Evolutionary conservation across 257 asterid genomes (phyloP).

Genomic region (Cruciata laevipes): DNA sequence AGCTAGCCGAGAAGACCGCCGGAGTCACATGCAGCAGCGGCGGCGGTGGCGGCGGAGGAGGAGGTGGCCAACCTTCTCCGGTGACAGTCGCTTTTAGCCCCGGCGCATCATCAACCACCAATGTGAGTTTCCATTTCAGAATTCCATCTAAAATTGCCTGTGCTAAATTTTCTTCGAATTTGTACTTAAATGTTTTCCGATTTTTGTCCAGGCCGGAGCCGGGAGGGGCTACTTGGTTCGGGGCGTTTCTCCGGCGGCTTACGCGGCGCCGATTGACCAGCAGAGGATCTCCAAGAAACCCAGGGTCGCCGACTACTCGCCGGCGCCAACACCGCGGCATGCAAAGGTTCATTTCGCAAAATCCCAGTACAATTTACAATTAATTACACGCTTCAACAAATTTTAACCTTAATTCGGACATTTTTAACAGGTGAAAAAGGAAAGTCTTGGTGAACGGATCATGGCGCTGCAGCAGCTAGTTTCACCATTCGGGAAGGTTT

Average conservation of each 20-base stretch:
- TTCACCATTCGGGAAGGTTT: constrained; percentile 98
- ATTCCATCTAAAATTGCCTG: not conserved
- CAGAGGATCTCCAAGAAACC: constrained; percentile 44
- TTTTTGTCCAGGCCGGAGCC: constrained; percentile 29
- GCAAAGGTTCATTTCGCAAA: constrained; percentile 48
- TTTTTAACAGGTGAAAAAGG: constrained; percentile 48
- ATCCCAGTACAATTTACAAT: not conserved
- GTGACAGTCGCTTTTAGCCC: not conserved
- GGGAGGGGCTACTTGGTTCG: not conserved
- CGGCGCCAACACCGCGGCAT: constrained; percentile 31
- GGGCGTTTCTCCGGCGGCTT: constrained; percentile 18
- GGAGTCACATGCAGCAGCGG: constrained; percentile 38
- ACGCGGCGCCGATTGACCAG: constrained; percentile 26
- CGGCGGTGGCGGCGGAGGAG: constrained; percentile 12
- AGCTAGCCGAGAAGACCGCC: constrained; percentile 30
- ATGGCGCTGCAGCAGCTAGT: constrained; percentile 88
- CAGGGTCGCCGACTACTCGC: constrained; percentile 30
- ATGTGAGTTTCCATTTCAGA: constrained; percentile 10
- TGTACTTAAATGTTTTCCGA: not conserved
- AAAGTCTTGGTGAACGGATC: constrained; percentile 85
- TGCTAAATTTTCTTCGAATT: not conserved
- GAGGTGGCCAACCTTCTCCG: constrained; percentile 17
- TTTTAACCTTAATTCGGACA: not conserved
- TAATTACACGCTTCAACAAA: not conserved
- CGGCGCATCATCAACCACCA: constrained; percentile 22